Evolutionary conservation across 805 yeast genomes (phyloP), one percentile per base, ranked within the genome.

Genomic region (Metschnikowia sp.): DNA sequence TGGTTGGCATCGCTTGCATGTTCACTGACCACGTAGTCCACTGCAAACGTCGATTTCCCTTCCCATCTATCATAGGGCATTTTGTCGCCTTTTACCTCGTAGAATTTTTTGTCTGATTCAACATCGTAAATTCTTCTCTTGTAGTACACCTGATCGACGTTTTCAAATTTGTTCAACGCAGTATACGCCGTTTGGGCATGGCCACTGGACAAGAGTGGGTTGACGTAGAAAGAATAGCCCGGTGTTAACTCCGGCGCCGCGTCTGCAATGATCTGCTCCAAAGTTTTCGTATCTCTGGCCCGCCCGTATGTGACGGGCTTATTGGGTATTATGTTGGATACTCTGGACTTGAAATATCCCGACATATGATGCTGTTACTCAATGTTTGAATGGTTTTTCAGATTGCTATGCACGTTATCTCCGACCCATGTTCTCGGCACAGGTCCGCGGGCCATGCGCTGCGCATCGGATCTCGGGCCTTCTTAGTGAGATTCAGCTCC

Each of bases 181-280:
- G 77, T 63, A 53, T 75, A 78, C 12, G 79, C 68, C 3, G 80
- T 76, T 59, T 79, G 83, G 19, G 74, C 53, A 39, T 75, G 74
- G 26, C 83, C 83, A 38, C 72, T 71, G 43, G 75, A 63, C 6
- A 79, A 61, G 11, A 70, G 60, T 3, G 83, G 83, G 50, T 75
- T 72, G 41, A 77, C 64, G 56, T 58, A 63, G 55, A 63, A 75
- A n/a, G 64, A 63, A 45, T 69, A 63, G 5, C 70, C 70, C 22
- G 51, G 45, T 7, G 48, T 15, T 36, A 77, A 62, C 45, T 74
- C 75, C 0, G 82, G 80, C 0, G 72, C 72, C 12, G 60, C 52
- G 1, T 59, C 43, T 33, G 58, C 54, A 40, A 78, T 58, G 33
- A 79, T 68, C 18, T 73, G 65, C 30, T 41, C 40, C 10, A 53